Evolutionary conservation across 2,329 filamentous ascomycete species (phyloP).

Genomic region (Xenoacremonium recifei): DNA sequence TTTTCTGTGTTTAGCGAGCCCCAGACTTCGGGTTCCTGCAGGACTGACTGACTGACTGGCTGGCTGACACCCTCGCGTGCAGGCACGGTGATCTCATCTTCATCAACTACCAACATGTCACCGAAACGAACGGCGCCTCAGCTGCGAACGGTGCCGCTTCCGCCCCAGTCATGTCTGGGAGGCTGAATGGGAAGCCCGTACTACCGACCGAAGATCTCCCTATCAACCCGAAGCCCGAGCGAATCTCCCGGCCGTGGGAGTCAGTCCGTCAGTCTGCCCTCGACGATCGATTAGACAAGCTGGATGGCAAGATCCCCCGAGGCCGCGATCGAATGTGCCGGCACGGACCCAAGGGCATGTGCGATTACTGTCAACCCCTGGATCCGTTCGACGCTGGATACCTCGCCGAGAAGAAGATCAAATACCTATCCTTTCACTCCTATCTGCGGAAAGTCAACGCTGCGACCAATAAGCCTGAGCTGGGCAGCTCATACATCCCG

Average conservation of each 20-base stretch:
- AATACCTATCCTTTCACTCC: conserved; percentile 94
- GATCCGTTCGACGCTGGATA: conserved; percentile 92
- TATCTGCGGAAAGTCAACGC: conserved; percentile 94
- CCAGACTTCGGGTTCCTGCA: too few species aligned
- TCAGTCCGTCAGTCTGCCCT: conserved; percentile 82
- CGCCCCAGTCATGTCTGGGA: conserved; percentile 51
- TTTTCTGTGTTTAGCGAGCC: too few species aligned
- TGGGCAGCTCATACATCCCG: conserved; percentile 92
- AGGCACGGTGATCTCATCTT: conserved; percentile 93
- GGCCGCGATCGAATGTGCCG: conserved; percentile 87
- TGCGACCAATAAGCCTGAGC: conserved; percentile 92
- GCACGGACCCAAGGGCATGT: conserved; percentile 97
- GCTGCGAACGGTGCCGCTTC: conserved; percentile 37
- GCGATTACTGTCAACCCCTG: conserved; percentile 96
- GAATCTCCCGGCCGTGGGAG: conserved; percentile 65
- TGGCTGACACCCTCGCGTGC: too few species aligned
- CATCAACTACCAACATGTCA: conserved; percentile 70
- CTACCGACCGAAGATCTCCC: conserved; percentile 66
- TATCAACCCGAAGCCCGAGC: conserved; percentile 67
- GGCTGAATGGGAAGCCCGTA: conserved; percentile 77
- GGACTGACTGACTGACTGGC: too few species aligned
- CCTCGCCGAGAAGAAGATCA: conserved; percentile 94
- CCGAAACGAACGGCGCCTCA: conserved; percentile 33
- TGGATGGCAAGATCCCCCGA: conserved; percentile 84
- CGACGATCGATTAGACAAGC: conserved; percentile 82